Conservation (phyloP, 2,329 filamentous ascomycete genomes). For the Exophiala aquamarina region DNA sequence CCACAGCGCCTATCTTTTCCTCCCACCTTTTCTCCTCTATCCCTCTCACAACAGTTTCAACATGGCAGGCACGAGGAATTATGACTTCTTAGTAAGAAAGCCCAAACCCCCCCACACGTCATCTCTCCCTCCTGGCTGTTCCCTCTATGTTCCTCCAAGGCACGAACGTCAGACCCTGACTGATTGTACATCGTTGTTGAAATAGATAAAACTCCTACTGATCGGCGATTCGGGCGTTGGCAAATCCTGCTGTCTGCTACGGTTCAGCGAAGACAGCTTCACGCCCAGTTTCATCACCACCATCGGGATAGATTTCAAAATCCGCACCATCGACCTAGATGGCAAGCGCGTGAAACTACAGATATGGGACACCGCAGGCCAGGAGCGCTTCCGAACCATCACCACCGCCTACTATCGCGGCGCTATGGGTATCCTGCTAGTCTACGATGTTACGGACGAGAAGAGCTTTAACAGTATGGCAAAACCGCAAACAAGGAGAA, state of each 20-base stretch:
- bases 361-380: constrained; percentile 98
- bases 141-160: too few relatives aligned
- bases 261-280: constrained; percentile 97
- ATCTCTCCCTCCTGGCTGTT: too few relatives aligned
- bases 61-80: constrained; percentile 98
- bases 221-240: constrained; percentile 96
- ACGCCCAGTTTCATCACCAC: constrained; percentile 98
- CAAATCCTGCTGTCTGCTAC: constrained; percentile 94
- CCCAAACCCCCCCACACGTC: constrained; percentile 17
- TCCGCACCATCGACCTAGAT: constrained; percentile 97
- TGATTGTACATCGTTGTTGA: too few relatives aligned
- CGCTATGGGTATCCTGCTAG: constrained; percentile 95
- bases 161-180: too few relatives aligned
- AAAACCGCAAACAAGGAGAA: not conserved
- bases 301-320: constrained; percentile 99
- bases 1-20: not conserved
- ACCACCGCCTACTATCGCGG: constrained; percentile 98
- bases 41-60: too few relatives aligned
- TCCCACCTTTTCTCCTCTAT: not conserved
- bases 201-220: constrained; percentile 95
- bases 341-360: constrained; percentile 98
- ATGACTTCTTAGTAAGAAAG: constrained; percentile 89
- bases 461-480: constrained; percentile 90
- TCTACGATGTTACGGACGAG: constrained; percentile 98
- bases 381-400: constrained; percentile 98